A percentile compares a stretch with the other conserved stretches of the same genome.
Conservation (phyloP, 768 basidiomycete genomes). For the Tulasnella sp. region DNA sequence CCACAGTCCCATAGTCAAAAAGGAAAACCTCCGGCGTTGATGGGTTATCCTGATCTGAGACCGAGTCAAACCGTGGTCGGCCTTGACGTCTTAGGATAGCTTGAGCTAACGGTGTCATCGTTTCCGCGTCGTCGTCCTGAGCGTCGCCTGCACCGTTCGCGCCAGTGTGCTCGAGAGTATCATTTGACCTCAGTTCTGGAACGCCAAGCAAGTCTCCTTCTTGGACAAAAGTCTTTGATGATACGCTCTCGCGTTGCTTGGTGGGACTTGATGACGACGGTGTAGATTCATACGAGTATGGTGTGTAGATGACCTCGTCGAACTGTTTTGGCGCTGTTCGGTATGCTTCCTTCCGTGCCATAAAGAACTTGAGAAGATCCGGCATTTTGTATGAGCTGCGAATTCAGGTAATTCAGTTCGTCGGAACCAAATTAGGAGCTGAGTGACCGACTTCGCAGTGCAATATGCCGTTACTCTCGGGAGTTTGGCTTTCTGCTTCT, state of each 20-base stretch:
- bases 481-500: constrained; percentile 81
- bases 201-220: constrained; percentile 71
- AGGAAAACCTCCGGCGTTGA: constrained; percentile 80
- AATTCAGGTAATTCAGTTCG: not conserved
- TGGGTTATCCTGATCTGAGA: constrained; percentile 24
- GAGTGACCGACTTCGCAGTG: constrained; percentile 60
- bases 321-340: constrained; percentile 78
- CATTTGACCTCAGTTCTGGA: constrained; percentile 41
- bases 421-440: not conserved
- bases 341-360: constrained; percentile 70
- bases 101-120: constrained; percentile 18
- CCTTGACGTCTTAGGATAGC: constrained; percentile 24
- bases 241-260: constrained; percentile 19
- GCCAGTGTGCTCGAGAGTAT: constrained; percentile 22
- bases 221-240: constrained; percentile 14
- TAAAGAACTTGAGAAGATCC: constrained; percentile 81
- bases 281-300: constrained; percentile 59
- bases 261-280: constrained; percentile 27
- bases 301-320: constrained; percentile 90
- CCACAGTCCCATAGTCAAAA: constrained; percentile 89
- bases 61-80: constrained; percentile 21
- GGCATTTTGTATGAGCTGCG: constrained; percentile 77
- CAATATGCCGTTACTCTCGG: constrained; percentile 96
- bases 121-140: not conserved
- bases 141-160: not conserved